phyloP scores from a whole-genome alignment of 129 eudicot species.

The Apium graveolens region DNA sequence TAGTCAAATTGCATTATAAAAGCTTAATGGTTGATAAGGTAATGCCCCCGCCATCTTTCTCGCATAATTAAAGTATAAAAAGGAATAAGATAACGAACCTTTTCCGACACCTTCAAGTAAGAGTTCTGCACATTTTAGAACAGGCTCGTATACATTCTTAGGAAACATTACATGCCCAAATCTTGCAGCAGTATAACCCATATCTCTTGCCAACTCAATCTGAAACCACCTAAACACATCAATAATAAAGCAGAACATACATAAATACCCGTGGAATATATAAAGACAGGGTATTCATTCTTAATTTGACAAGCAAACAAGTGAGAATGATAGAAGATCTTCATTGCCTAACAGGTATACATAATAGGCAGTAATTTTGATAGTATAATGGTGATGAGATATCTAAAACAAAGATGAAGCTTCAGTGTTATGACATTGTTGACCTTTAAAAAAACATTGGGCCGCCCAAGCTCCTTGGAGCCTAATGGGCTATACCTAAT shows the following conservation, averaged over 20 bases:
- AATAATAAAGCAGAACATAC: slow-evolving; percentile 30
- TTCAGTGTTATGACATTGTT: background rate
- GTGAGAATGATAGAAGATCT: background rate
- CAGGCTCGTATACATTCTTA: slow-evolving; percentile 97
- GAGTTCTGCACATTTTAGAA: slow-evolving; percentile 77
- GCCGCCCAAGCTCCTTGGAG: background rate
- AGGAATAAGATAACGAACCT: slow-evolving; percentile 37
- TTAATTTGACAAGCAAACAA: background rate
- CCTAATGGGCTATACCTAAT: background rate
- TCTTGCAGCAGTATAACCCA: slow-evolving; percentile 96
- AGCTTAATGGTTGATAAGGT: background rate
- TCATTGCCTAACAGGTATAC: background rate
- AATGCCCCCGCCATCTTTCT: background rate
- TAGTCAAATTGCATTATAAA: background rate
- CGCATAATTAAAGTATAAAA: background rate
- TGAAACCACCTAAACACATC: slow-evolving; percentile 77
- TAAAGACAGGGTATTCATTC: background rate
- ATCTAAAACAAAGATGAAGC: background rate
- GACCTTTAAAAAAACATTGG: background rate
- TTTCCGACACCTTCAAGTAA: slow-evolving; percentile 93
- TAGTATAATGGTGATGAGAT: background rate
- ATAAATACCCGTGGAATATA: slow-evolving; percentile 17
- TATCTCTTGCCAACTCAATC: slow-evolving; percentile 88
- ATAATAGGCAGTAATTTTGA: background rate
- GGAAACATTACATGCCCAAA: slow-evolving; percentile 99